Evolutionary conservation across 1,284 basidiomycete genomes (phyloP).

Genomic region (Omphalotus olearius): DNA sequence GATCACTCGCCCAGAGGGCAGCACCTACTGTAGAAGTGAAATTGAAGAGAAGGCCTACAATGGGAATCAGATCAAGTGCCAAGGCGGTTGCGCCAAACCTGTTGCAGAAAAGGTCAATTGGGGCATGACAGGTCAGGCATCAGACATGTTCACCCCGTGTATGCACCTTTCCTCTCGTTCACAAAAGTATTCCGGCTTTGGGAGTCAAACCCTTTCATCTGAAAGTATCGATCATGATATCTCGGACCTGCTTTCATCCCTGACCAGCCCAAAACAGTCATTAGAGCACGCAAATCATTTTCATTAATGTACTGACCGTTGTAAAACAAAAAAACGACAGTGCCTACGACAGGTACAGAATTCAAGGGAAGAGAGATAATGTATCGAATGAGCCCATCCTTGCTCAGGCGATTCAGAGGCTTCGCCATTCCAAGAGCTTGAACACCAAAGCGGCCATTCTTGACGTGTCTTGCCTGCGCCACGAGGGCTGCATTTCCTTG

Average conservation of each 20-base stretch:
- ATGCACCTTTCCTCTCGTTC: conserved; percentile 37
- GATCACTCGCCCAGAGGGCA: conserved; percentile 66
- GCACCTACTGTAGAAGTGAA: conserved; percentile 63
- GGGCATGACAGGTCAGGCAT: neutral
- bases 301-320: conserved; percentile 40
- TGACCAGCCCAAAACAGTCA: conserved; percentile 14
- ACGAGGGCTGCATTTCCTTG: conserved; percentile 39
- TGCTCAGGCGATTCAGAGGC: conserved; percentile 32
- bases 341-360: conserved; percentile 64
- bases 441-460: conserved; percentile 22
- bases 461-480: conserved; percentile 30
- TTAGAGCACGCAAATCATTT: neutral
- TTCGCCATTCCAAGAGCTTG: conserved; percentile 33
- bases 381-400: conserved; percentile 38
- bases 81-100: conserved; percentile 62
- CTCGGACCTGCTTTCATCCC: conserved; percentile 51
- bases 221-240: conserved; percentile 67
- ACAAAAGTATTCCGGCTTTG: conserved; percentile 48
- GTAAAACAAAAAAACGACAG: conserved; percentile 54
- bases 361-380: conserved; percentile 59
- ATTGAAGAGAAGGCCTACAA: conserved; percentile 49
- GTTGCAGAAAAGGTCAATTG: neutral
- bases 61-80: conserved; percentile 58
- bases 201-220: conserved; percentile 55
- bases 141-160: conserved; percentile 36